Base-by-base conservation (phyloP, 2,329 filamentous ascomycete genomes). In the Lasiodiplodia gonubiensis region DNA sequence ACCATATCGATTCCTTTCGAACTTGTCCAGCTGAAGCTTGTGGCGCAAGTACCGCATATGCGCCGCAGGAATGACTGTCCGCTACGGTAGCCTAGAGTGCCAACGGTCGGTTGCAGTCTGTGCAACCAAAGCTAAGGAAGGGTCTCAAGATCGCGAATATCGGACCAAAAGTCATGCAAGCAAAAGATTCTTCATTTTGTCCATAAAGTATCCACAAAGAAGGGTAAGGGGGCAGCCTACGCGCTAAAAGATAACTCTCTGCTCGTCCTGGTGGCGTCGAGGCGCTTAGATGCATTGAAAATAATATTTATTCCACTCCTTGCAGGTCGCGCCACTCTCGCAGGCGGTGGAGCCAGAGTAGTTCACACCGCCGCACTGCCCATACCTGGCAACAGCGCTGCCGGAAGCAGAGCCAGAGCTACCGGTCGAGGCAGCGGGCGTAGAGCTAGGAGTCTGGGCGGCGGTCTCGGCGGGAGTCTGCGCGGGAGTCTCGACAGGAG, bases 341-440 rank as follows among this genome's bases (percentile, higher is more conserved):
- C 80, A 82, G 33, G 71, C 68, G 2, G 74, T 78, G 2, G 76
- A 54, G 23, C 80, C 81, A 6, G 70, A 76, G 65, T 72, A 81
- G 67, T 73, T 75, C 21, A 70, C 70, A n/a, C 80, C 80, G 66
- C 80, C 81, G 69, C 80, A 82, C 71, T 81, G 80, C 1, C 77
- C 77, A 68, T 77, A 81, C 46, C 68, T 70, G 16, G 66, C 37
- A 0, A 71, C 70, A n/a, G 70, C 60, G 27, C 51, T 35, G 30
- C 66, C 54, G 16, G 57, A 12, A 21, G 54, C 16, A 46, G 55
- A 46, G n/a, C 55, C 37, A 48, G 55, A 61, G 39, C 37, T 60
- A 6, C 21, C 25, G 14, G 33, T 42, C n/a, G 54, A 59, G 16
- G 55, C 37, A 11, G 53, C 18, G 18, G 53, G n/a, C 37, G 33